Base-by-base conservation (phyloP, 768 basidiomycete species). In the Nidularia pulvinata region DNA sequence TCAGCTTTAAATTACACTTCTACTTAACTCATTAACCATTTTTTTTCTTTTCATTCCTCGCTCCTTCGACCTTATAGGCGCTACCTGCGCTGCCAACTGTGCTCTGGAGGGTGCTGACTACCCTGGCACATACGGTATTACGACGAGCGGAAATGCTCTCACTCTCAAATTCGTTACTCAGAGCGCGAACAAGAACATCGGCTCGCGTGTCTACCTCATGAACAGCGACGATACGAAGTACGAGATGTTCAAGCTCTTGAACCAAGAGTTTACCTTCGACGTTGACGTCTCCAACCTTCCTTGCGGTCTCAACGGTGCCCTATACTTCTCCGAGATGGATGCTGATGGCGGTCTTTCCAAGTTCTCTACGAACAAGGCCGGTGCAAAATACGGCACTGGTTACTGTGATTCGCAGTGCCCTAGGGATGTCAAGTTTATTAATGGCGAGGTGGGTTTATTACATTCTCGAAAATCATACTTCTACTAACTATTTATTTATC, bases 191-290 rank as follows among this genome's bases (percentile, higher is more conserved):
- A 66, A 50, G 56, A 71, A 71, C 59, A 56, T 68, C 54, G 70
- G 70, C 14, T 69, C 68, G 7, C 68, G 69, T 34, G 59, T 68
- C 46, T 82, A 81, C 71, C 75, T 82, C 60, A 61, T 82, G 67
- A 25, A 25, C 25, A 62, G 61, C 50, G 63, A 62, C 61, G 68
- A 69, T 46, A 61, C 63, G 57, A 58, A 62, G 48, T 82, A 82
- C 68, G 58, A 68, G 54, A 56, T 60, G 55, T 65, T 69, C 64
- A 59, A 65, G 57, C 65, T 78, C 52, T 57, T 69, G 51, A 80
- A 80, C 73, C 70, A 76, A 59, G 79, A 81, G 65, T 79, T 81
- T 69, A 71, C 76, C 42, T 80, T 81, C 65, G 77, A 78, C 65
- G 78, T 81, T 57, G 78, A 81, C 63, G 69, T 81, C 56, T 76